Conservation (phyloP, 2,329 filamentous ascomycete species). For the Rhytidhysteron rufulum region DNA sequence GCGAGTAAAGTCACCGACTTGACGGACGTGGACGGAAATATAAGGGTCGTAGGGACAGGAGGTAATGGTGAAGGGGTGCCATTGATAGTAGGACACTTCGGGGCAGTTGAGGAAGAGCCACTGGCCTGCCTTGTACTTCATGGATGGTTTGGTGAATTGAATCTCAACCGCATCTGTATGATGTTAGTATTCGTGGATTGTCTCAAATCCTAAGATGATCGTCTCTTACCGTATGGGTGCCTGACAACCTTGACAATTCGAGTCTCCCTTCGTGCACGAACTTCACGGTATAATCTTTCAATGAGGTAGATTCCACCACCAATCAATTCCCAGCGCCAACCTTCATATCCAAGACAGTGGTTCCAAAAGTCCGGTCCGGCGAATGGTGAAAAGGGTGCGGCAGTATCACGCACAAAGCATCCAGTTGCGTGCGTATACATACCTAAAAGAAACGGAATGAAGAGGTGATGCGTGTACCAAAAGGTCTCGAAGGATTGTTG, state of each 20-base stretch:
- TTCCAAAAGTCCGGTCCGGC: constrained; percentile 78
- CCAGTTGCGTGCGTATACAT: constrained; percentile 95
- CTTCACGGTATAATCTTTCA: constrained; percentile 87
- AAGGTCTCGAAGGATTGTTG: constrained; percentile 98
- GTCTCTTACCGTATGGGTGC: constrained; percentile 78
- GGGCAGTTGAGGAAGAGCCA: constrained; percentile 97
- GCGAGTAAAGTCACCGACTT: constrained; percentile 93
- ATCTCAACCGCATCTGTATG: constrained; percentile 83
- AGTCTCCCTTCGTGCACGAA: constrained; percentile 77
- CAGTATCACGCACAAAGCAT: constrained; percentile 89
- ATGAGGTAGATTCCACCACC: constrained; percentile 80
- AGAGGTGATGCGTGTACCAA: constrained; percentile 99
- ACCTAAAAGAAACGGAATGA: constrained; percentile 88
- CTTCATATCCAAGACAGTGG: constrained; percentile 91
- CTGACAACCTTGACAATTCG: constrained; percentile 91
- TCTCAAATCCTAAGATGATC: neutral
- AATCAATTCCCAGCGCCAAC: constrained; percentile 94
- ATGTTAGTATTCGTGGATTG: constrained; percentile 22
- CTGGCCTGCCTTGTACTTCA: constrained; percentile 97
- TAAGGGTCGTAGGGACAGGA: constrained; percentile 96
- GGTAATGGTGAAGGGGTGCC: constrained; percentile 99
- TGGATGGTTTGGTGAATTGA: constrained; percentile 92
- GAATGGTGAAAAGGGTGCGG: constrained; percentile 73
- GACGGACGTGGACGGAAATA: constrained; percentile 88
- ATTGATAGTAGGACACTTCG: constrained; percentile 81